Conservation (phyloP, 352 stramenopile species). For the Pythium myriotylum region DNA sequence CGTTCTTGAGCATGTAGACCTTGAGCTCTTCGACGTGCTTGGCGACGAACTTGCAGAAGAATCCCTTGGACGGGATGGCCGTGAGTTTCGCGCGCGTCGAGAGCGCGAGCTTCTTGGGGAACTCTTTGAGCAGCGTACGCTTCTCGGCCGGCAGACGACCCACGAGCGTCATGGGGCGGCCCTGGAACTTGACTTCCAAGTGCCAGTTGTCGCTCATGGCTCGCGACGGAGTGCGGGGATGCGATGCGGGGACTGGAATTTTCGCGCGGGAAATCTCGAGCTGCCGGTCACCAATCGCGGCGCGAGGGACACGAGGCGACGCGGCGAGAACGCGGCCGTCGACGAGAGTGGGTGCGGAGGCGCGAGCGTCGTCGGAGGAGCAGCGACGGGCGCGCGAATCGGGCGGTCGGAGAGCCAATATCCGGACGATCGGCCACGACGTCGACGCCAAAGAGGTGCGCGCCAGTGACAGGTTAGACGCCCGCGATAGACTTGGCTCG, state of each 20-base stretch:
- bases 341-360: not conserved
- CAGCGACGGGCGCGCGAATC: not conserved
- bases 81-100: slow-evolving; percentile 76
- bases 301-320: slow-evolving; percentile 10
- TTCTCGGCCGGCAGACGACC: slow-evolving; percentile 82
- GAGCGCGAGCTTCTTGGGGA: slow-evolving; percentile 75
- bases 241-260: not conserved
- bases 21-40: slow-evolving; percentile 88
- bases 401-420: slow-evolving; percentile 3
- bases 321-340: not conserved
- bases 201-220: slow-evolving; percentile 79
- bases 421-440: slow-evolving; percentile 12
- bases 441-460: slow-evolving; percentile 29
- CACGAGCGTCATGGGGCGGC: slow-evolving; percentile 66
- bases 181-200: slow-evolving; percentile 86
- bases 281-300: slow-evolving; percentile 1
- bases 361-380: not conserved
- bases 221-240: not conserved
- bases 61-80: slow-evolving; percentile 82
- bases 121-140: slow-evolving; percentile 72
- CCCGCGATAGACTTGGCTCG: slow-evolving; percentile 13
- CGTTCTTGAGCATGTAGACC: slow-evolving; percentile 88
- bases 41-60: slow-evolving; percentile 90
- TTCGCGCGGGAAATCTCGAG: not conserved
- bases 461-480: slow-evolving; percentile 15